Percentiles rank a stretch among this genome's conserved stretches.
Conservation (phyloP, 2,329 filamentous ascomycete species). For the Colletotrichum trifolii region DNA sequence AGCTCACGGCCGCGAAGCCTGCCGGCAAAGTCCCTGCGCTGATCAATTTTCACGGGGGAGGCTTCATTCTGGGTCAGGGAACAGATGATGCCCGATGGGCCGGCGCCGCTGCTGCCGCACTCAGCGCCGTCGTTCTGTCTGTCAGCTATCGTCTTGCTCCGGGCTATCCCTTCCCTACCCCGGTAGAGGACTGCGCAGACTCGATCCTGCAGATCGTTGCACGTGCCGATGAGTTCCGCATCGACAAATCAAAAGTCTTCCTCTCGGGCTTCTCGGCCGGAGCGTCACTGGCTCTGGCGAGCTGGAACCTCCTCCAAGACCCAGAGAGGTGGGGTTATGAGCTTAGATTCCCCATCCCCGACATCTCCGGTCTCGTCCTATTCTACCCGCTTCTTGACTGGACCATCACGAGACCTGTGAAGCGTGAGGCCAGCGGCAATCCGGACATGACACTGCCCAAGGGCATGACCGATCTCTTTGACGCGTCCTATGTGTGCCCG, state of each 20-base stretch:
- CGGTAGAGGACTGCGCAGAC: slow-evolving; percentile 74
- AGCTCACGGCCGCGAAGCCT: slow-evolving; percentile 31
- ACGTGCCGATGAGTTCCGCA: slow-evolving; percentile 65
- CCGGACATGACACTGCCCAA: slow-evolving; percentile 70
- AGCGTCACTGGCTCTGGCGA: slow-evolving; percentile 64
- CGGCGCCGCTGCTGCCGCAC: slow-evolving; percentile 60
- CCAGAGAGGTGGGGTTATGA: slow-evolving; percentile 53
- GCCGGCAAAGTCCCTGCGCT: slow-evolving; percentile 41
- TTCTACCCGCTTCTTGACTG: slow-evolving; percentile 74
- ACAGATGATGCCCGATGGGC: slow-evolving; percentile 74
- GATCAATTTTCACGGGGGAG: slow-evolving; percentile 76
- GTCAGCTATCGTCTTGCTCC: slow-evolving; percentile 78
- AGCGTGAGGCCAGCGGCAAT: slow-evolving; percentile 62
- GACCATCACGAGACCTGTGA: slow-evolving; percentile 65
- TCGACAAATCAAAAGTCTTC: slow-evolving; percentile 67
- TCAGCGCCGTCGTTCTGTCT: slow-evolving; percentile 69
- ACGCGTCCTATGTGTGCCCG: slow-evolving; percentile 70
- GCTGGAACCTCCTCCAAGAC: slow-evolving; percentile 58
- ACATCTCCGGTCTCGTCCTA: slow-evolving; percentile 63
- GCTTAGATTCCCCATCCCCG: slow-evolving; percentile 52
- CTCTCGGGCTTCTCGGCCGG: slow-evolving; percentile 74
- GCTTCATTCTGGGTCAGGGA: slow-evolving; percentile 71
- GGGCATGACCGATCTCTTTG: slow-evolving; percentile 70
- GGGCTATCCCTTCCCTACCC: slow-evolving; percentile 71
- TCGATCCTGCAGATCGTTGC: slow-evolving; percentile 70